Evolutionary conservation across 2,329 filamentous ascomycete species (phyloP), one percentile per base, ranked within the genome.

Genomic region (Biscogniauxia marginata): DNA sequence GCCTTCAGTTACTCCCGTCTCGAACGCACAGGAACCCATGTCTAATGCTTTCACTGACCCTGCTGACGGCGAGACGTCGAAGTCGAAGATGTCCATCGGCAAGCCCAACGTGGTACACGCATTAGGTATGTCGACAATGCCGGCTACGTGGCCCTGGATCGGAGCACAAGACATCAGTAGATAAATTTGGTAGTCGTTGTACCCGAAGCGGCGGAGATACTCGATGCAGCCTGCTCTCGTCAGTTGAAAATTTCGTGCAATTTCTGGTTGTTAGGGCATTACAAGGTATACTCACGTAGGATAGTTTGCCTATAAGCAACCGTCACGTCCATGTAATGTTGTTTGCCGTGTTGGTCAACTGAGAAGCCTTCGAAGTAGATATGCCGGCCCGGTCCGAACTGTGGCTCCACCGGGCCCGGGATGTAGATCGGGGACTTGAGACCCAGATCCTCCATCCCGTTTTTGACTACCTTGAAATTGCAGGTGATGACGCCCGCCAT

Each of bases 71-170:
- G 85, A 84, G 63, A 96, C 93, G 70, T 96, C 92, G 73, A 97
- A 96, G 68, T 95, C 90, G 67, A 97, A 97, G 52, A 97, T 96
- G 74, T 96, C 93, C 80, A 96, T 91, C 1, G 93, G 93, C 53
- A 96, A 70, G 0, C 91, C 92, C 57, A 96, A 77, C 0, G 93
- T 96, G 3, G 92, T 96, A 69, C 93, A 96, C 0, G 89, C 90
- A 70, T 96, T 96, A 0, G 92, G 92, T 49, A 96, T 90, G 72
- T 96, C 91, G 7, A 96, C 92, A 55, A 96, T 89, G 0, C 93
- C 92, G 1, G 91, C 93, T 51, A 96, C 84, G 68, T 96, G 90
- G 0, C 93, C 93, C 71, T 96, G 89, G 4, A 96, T 83, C 0
- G 93, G 92, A 0, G 92, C 92, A 70, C 90, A 95, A 16, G 89